These are phyloP conservation scores for Elasticomyces elasticus DNA, from an alignment of 495 filamentous ascomycete species.

Conservation along the genomic window DNA sequence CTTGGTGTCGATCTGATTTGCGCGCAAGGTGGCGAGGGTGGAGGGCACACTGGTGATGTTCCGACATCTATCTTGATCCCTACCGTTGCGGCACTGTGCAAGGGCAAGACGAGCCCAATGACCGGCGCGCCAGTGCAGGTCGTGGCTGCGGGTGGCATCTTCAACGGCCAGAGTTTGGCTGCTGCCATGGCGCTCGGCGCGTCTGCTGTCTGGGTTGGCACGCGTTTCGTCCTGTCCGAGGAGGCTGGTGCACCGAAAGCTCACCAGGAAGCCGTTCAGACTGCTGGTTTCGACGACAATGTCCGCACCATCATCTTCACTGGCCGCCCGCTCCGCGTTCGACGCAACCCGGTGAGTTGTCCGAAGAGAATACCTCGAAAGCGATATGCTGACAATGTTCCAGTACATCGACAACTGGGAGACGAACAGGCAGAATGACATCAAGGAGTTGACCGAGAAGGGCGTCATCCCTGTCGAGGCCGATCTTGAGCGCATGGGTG, in stretches of 20 bases:
- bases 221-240: constrained; percentile 83
- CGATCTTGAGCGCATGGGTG: constrained; percentile 76
- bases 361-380: no score
- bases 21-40: constrained; percentile 85
- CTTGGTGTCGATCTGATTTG: constrained; percentile 86
- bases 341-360: constrained; percentile 81
- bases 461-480: constrained; percentile 88
- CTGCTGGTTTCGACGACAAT: constrained; percentile 86
- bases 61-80: constrained; percentile 85
- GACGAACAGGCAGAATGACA: constrained; percentile 75
- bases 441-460: constrained; percentile 79
- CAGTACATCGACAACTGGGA: constrained; percentile 96
- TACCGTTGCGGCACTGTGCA: constrained; percentile 71
- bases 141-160: constrained; percentile 87
- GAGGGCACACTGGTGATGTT: constrained; percentile 80
- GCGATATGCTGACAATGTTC: no score
- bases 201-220: constrained; percentile 89
- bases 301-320: constrained; percentile 97
- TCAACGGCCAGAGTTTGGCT: constrained; percentile 83
- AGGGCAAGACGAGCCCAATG: constrained; percentile 74
- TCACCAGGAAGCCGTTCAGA: constrained; percentile 94
- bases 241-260: constrained; percentile 89
- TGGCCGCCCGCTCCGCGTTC: constrained; percentile 82
- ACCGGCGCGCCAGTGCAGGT: constrained; percentile 81
- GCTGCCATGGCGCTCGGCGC: constrained; percentile 89